Conservation (phyloP, 108 stramenopile genomes). For the Hondaea fermentalgiana region DNA sequence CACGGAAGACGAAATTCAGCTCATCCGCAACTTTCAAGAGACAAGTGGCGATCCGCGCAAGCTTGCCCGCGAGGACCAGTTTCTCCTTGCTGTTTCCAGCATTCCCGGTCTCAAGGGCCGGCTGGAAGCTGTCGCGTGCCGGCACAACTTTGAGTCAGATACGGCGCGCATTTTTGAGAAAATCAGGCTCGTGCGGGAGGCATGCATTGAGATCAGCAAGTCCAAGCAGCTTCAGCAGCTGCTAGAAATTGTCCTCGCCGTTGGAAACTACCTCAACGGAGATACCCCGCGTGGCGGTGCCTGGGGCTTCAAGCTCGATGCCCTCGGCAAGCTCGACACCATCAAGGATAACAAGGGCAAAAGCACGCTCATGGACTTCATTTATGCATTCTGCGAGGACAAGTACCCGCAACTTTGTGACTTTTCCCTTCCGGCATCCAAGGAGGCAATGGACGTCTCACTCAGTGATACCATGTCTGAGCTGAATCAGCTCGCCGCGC, state of each 20-base stretch:
- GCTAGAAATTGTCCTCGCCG: constrained; percentile 18
- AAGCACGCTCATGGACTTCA: background rate
- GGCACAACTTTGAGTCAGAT: constrained; percentile 9
- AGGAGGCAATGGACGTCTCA: background rate
- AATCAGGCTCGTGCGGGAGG: constrained; percentile 55
- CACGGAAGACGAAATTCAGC: constrained; percentile 19
- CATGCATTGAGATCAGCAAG: constrained; percentile 64
- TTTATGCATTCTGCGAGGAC: background rate
- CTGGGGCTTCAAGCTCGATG: constrained; percentile 33
- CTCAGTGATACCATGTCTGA: background rate
- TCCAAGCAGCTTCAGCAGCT: constrained; percentile 62
- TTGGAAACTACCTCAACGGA: constrained; percentile 39
- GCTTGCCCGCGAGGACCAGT: constrained; percentile 31
- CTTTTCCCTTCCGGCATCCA: background rate
- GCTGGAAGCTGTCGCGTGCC: background rate
- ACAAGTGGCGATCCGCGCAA: background rate
- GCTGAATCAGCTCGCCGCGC: background rate
- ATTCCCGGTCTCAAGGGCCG: constrained; percentile 23
- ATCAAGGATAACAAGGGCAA: constrained; percentile 21
- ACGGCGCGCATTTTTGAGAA: constrained; percentile 25
- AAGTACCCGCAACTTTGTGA: background rate
- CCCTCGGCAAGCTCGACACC: constrained; percentile 26
- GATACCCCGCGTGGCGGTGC: constrained; percentile 21
- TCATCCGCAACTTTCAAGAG: background rate
- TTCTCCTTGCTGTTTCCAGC: background rate